Base-by-base conservation (phyloP, 1,284 basidiomycete species). In the Naganishia cerealis region DNA sequence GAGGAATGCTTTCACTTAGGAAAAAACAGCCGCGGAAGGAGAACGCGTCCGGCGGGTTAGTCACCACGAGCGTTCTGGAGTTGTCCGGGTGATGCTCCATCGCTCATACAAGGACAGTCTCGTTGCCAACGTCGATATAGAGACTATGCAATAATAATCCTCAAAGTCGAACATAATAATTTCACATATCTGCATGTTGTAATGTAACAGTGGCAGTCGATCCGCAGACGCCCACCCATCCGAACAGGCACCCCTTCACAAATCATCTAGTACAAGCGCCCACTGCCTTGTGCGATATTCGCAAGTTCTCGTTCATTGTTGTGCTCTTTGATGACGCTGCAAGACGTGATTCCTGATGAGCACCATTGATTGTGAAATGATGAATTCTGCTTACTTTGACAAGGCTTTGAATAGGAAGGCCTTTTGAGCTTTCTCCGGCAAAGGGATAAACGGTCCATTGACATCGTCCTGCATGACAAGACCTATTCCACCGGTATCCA, bases 401-500 rank as follows among this genome's bases (percentile, higher is more conserved):
- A 63, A 42, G 21, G 61, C 61, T 16, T 82, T 81, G 77, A 86
- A 86, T 72, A 86, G 81, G 85, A 85, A 86, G 53, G 83, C 79
- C 50, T 84, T 78, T 10, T 82, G 82, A 16, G 80, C 76, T 71
- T 82, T 81, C 68, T 86, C 84, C 2, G 80, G 72, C 21, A 86
- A 78, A 10, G 82, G 80, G 46, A 87, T 74, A 76, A 86, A 86
- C 3, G 85, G 85, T 3, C 85, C 85, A 1, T 80, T 78, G 2
- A 83, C 81, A 6, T 81, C 81, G 24, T 82, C 84, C 40, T 84
- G 74, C 46, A 85, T 86, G 12, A 88, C 87, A 76, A 99, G 89
- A 6, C 88, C 87, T 74, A 98, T 91, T 0, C 94, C 94, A 10
- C 87, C 90, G 75, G 92, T 87, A 77, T 96, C 94, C 42, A 92